Evolutionary conservation across 192 early-diverging fungal genomes (phyloP), one percentile per base, ranked within the genome.

Genomic region (Entophlyctis helioformis): DNA sequence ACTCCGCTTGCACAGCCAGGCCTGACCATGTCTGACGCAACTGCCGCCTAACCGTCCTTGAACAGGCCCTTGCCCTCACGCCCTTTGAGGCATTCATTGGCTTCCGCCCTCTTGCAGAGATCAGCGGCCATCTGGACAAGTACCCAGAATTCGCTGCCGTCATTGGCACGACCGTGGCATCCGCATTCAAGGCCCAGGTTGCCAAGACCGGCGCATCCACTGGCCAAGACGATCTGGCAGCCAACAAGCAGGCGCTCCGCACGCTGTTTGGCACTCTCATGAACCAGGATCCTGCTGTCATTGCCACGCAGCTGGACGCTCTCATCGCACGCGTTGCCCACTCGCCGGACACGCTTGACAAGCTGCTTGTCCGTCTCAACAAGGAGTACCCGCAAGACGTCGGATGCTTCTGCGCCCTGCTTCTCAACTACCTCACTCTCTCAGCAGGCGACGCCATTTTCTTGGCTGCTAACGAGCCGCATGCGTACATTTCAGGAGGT

Each of bases 391-490:
- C 89, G 4, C 79, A 80, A 23, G 95, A 98, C 54, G 74, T 96
- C 7, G 95, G 95, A 18, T 58, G 81, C 9, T 91, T 95, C 49
- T 84, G 83, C 34, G 78, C 85, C 34, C 79, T 98, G 22, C 59
- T 98, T 51, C 69, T 98, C 28, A 96, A 98, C 63, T 84, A 86
- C 44, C 66, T 98, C 25, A 46, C 57, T 2, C 66, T 98, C 29
- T 32, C 45, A 23, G 84, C 89, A 18, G 95, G 92, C 1, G 79
- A 96, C 29, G 87, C 84, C 6, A 86, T 98, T 41, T 98, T 85
- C 56, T 69, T 98, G 59, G 95, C 88, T 8, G 91, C 92, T 4
- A 92, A 95, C 56, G 92, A 95, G 53, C 95, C 91, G 25, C 92
- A 96, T 62, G 92, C 95, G 0, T 98, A 98, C 46, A 56, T 96